Evolutionary conservation across 768 basidiomycete species (phyloP), one percentile per base, ranked within the genome.

Genomic region (Tulasnella sp.): DNA sequence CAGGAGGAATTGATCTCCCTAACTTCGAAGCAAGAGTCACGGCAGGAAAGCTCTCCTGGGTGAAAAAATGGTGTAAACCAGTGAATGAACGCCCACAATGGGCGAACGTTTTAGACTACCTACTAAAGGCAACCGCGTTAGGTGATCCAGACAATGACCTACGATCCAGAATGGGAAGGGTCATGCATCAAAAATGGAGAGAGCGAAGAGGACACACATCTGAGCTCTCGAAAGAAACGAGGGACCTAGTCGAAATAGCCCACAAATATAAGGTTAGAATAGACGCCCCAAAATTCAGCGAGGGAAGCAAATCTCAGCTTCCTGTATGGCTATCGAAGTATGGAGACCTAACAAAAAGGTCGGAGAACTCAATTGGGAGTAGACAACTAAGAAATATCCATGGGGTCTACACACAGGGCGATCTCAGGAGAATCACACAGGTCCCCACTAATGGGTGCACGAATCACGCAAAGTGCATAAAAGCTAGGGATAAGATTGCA

Each of bases 11-110:
- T 3, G 23, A 67, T 32, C 51, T 76, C 35, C 26, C 46, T 7
- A 23, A 76, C 26, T 61, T 76, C n/a, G 44, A 39, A 73, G 48
- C 75, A 9, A 18, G 61, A 70, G 44, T 70, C 4, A 39, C 3
- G 11, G 75, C 75, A 18, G 57, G 5, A 26, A 55, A 29, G 1
- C 48, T 76, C 5, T 18, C n/a, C 9, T 76, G 75, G 75, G 35
- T 70, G 15, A 55, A 76, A 11, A 76, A 76, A 69, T 61, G 32
- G 75, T 70, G 69, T 70, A 35, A 7, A 7, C 75, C 75, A 11
- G 42, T 1, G 32, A n/a, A 39, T 6, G 5, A 70, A 37, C 57
- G 35, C 16, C 75, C 5, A 11, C 18, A 3, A 11, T 76, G 75
- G 75, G 23, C 75, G 11, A 18, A 20, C 69, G 1, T 76, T 23